Conservation (phyloP, 73 alveolate genomes). For the Strombidium stylifer region DNA sequence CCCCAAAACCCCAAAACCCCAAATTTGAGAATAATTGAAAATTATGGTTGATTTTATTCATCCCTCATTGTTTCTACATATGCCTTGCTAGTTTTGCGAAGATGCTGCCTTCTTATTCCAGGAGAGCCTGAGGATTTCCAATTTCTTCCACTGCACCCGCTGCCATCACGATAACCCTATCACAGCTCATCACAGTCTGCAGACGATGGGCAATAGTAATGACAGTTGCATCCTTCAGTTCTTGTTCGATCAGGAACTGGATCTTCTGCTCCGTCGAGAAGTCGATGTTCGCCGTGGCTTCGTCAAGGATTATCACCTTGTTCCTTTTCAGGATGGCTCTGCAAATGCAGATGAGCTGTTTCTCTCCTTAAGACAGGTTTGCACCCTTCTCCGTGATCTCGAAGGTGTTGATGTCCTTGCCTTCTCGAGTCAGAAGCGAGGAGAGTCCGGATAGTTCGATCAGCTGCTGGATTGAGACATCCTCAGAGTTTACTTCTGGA, state of each 20-base stretch:
- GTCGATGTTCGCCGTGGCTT: conserved; percentile 96
- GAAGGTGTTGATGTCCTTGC: conserved; percentile 66
- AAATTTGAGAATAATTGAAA: too few relatives aligned
- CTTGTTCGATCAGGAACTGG: conserved; percentile 71
- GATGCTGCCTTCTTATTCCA: conserved; percentile 52
- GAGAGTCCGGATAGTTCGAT: conserved; percentile 66
- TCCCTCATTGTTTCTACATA: too few relatives aligned
- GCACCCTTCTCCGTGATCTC: conserved; percentile 82
- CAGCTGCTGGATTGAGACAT: conserved; percentile 68
- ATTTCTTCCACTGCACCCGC: conserved; percentile 72
- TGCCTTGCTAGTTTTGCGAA: too few relatives aligned
- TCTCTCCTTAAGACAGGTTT: conserved; percentile 89
- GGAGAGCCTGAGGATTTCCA: conserved; percentile 70
- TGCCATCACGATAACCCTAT: conserved; percentile 68
- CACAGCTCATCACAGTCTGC: conserved; percentile 81
- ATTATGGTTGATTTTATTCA: too few relatives aligned
- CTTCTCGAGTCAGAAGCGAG: conserved; percentile 53
- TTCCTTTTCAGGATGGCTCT: conserved; percentile 85
- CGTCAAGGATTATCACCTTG: conserved; percentile 91
- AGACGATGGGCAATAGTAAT: conserved; percentile 93
- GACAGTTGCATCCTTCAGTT: conserved; percentile 76
- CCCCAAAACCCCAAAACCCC: too few relatives aligned
- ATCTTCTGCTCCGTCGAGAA: conserved; percentile 82
- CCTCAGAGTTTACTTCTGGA: conserved; percentile 71
- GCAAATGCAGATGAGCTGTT: conserved; percentile 89